Evolutionary conservation across 306 rosid genomes (phyloP).

Genomic region (Lithocarpus polystachyus): DNA sequence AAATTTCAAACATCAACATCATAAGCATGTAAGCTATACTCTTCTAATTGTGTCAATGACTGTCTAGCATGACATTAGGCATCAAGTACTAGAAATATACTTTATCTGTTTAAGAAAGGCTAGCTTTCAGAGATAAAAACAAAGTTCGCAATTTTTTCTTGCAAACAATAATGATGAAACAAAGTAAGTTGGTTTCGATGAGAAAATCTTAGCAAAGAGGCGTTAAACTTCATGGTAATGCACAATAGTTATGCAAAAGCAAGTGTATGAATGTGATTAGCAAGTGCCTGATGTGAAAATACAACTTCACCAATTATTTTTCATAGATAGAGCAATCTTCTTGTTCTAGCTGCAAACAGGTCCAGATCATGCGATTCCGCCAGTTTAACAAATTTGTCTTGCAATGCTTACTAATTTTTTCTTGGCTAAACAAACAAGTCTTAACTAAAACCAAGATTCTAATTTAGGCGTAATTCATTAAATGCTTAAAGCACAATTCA

Average conservation of each 20-base stretch:
- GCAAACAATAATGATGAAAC: neutral
- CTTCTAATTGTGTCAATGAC: neutral
- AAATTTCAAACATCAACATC: slow-evolving; percentile 6
- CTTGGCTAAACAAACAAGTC: neutral
- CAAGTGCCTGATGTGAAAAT: neutral
- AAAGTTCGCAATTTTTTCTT: neutral
- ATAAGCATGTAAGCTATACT: neutral
- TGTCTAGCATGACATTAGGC: neutral
- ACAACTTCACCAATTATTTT: neutral
- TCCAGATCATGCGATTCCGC: no score
- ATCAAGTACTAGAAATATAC: neutral
- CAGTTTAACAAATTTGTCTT: no score
- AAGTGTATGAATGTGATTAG: neutral
- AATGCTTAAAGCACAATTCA: neutral
- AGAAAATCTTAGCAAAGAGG: neutral
- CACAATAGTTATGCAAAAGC: neutral
- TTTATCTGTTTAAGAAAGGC: no score
- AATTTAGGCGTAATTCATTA: neutral
- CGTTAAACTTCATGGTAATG: neutral
- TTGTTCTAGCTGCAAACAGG: no score
- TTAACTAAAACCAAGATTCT: neutral
- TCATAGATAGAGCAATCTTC: no score
- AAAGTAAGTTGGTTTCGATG: neutral
- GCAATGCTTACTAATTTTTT: no score
- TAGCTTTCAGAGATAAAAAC: neutral